Base-by-base conservation (phyloP, 805 yeast genomes). In the Saccharomycopsis schoenii region DNA sequence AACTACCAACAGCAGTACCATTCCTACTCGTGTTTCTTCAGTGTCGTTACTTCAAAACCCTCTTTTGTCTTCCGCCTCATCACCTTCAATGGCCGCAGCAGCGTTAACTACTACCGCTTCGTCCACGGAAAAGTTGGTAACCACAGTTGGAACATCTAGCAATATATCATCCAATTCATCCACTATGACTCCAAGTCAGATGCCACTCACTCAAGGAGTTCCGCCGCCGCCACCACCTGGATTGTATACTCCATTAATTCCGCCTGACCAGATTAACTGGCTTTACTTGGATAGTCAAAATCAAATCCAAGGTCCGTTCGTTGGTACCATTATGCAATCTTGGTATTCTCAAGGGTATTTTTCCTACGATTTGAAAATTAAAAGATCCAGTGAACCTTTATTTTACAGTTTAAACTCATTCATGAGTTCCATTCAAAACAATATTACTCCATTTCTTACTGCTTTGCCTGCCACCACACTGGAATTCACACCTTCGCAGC, bases 231-330 rank as follows among this genome's bases (percentile, higher is more conserved):
- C 34, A 29, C 57, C 66, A 36, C 55, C 63, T 52, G 61, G 64
- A 9, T 65, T 67, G 6, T 55, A 61, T 55, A 42, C 58, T 9
- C 40, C 54, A 8, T 63, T 66, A 5, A 43, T 78, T 14, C 67
- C 73, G 1, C 78, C 83, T 1, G 75, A 70, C 36, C 71, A 75
- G 58, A 76, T 84, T 66, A 73, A 77, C 57, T 89, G 97, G 97
- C 73, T 74, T 61, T 89, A 89, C 70, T 73, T 85, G 60, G 97
- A 89, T 70, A 83, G 89, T 0, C 71, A 77, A 50, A 89, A 88
- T 4, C 77, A 73, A 58, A 84, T 83, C 64, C 96, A 89, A 69
- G 97, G 97, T 24, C 96, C 97, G 2, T 89, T 89, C 72, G 76
- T 77, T 56, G 90, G 92, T 1, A 70, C 72, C 29, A 73, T 80